A percentile compares a stretch with the other conserved stretches of the same genome.
Evolutionary conservation across 2,329 filamentous ascomycete species (phyloP).

Genomic region (Corynespora cassiicola): DNA sequence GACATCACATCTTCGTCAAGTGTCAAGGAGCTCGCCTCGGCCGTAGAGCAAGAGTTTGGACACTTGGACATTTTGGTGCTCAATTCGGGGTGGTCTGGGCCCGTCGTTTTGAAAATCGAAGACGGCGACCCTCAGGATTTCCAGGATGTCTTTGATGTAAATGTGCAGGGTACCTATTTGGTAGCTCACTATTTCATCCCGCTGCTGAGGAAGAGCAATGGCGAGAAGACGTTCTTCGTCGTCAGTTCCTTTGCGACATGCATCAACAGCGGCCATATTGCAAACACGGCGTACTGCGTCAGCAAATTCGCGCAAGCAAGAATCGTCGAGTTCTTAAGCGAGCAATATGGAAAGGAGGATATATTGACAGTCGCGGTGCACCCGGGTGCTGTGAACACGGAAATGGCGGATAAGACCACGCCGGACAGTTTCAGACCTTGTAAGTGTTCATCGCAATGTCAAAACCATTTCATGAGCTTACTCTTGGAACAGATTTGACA

Average conservation of each 20-base stretch:
- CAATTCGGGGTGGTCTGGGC: slow-evolving; percentile 47
- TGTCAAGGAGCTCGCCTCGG: slow-evolving; percentile 28
- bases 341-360: slow-evolving; percentile 27
- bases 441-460: slow-evolving; percentile 16
- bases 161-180: slow-evolving; percentile 46
- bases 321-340: slow-evolving; percentile 30
- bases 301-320: slow-evolving; percentile 37
- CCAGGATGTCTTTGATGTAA: slow-evolving; percentile 44
- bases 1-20: slow-evolving; percentile 37
- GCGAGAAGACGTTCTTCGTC: slow-evolving; percentile 30
- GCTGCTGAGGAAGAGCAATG: slow-evolving; percentile 23
- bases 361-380: slow-evolving; percentile 34
- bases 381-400: slow-evolving; percentile 37
- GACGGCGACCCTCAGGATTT: slow-evolving; percentile 41
- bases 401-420: slow-evolving; percentile 29
- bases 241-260: slow-evolving; percentile 39
- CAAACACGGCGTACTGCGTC: slow-evolving; percentile 43
- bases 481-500: slow-evolving; percentile 23
- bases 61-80: slow-evolving; percentile 46
- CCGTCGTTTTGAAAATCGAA: slow-evolving; percentile 40
- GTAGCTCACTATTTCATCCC: slow-evolving; percentile 45
- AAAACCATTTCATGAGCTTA: neutral
- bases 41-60: slow-evolving; percentile 27
- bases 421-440: slow-evolving; percentile 34
- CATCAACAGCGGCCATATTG: slow-evolving; percentile 47